These are phyloP conservation scores for Panicum virgatum DNA, from an alignment of 202 grass and related monocot species.

Conservation along the genomic window DNA sequence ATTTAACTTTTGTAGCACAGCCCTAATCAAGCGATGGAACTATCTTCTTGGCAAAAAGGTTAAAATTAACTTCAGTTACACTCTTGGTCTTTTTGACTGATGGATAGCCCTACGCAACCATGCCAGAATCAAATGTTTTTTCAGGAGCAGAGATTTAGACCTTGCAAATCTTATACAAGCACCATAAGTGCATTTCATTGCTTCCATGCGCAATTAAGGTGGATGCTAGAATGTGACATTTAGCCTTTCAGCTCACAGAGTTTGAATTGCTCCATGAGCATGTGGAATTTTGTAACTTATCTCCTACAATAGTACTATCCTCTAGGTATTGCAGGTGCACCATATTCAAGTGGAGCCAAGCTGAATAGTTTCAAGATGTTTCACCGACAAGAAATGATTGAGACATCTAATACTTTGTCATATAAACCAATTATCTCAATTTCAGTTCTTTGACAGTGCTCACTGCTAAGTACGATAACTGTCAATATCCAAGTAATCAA, in stretches of 20 bases:
- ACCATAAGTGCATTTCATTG: conserved; percentile 18
- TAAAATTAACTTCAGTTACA: conserved; percentile 6
- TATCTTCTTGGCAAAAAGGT: conserved; percentile 12
- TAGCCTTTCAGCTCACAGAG: neutral
- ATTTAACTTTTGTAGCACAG: conserved; percentile 16
- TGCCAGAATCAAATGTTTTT: neutral
- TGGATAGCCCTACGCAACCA: neutral
- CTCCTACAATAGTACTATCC: neutral
- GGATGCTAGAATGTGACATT: conserved; percentile 22
- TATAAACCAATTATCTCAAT: neutral
- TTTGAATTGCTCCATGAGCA: conserved; percentile 1
- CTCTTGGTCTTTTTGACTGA: conserved; percentile 4
- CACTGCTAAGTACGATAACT: neutral
- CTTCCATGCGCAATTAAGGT: neutral
- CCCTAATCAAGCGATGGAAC: neutral
- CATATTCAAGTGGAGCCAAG: conserved; percentile 17
- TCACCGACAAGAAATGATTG: conserved; percentile 5
- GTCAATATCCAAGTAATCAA: neutral
- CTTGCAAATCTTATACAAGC: conserved; percentile 19
- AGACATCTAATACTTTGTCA: neutral
- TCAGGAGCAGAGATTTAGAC: neutral
- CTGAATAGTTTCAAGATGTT: conserved; percentile 24
- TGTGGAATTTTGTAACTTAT: neutral
- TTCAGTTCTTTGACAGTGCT: neutral
- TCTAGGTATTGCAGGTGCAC: conserved; percentile 5